Percentiles rank a stretch among this genome's conserved stretches.
Conservation (phyloP, 2,329 filamentous ascomycete species). For the Daldinia eschscholtzii region DNA sequence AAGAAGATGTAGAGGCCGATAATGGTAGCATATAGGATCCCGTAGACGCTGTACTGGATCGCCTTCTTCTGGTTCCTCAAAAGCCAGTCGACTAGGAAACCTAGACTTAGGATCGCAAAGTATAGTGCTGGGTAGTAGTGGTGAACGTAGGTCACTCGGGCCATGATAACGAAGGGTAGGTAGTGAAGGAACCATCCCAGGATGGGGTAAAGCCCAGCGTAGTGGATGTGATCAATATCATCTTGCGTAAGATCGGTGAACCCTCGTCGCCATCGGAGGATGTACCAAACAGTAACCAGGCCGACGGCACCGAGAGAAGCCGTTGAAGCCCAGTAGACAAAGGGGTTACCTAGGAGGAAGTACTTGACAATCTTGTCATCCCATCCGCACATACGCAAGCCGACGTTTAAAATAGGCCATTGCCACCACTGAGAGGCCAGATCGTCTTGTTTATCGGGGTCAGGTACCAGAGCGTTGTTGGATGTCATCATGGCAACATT, state of each 20-base stretch:
- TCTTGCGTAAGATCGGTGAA: constrained; percentile 82
- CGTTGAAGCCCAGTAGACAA: constrained; percentile 96
- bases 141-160: constrained; percentile 97
- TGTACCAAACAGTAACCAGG: constrained; percentile 83
- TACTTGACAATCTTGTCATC: constrained; percentile 96
- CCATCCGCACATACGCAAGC: constrained; percentile 98
- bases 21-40: constrained; percentile 76
- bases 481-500: constrained; percentile 99
- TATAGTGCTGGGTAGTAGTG: constrained; percentile 99
- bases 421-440: constrained; percentile 98
- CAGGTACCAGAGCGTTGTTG: constrained; percentile 97
- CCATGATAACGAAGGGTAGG: constrained; percentile 96
- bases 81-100: constrained; percentile 90
- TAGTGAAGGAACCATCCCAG: constrained; percentile 98
- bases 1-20: constrained; percentile 91
- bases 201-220: constrained; percentile 89
- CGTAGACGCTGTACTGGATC: constrained; percentile 78
- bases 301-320: constrained; percentile 80
- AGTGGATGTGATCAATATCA: constrained; percentile 95
- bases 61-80: constrained; percentile 74
- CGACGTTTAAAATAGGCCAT: constrained; percentile 95
- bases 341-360: constrained; percentile 95
- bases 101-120: constrained; percentile 91
- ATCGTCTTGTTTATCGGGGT: constrained; percentile 99
- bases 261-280: constrained; percentile 95